Evolutionary conservation across 371 early-diverging fungal species (phyloP), one percentile per base, ranked within the genome.

Genomic region (Paraphysoderma sedebokerense): DNA sequence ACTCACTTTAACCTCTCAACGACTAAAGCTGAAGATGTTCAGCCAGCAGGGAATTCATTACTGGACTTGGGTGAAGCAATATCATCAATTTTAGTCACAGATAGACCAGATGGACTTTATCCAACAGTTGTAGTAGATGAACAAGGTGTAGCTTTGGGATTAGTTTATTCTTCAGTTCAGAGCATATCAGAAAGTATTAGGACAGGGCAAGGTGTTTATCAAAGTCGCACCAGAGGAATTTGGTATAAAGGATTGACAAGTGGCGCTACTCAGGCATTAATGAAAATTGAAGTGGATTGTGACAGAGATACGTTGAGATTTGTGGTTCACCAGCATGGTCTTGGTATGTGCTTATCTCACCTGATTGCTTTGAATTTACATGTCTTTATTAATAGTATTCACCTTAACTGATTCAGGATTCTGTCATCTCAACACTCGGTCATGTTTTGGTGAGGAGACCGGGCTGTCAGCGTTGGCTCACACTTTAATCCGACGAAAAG

Each of bases 181-280:
- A 87, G 88, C 53, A 72, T 97, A 11, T 61, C 72, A 3, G 88
- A 90, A 44, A 76, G 92, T 2, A 54, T 97, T 46, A 70, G 71
- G 28, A 71, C 76, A 0, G 74, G 79, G 5, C 65, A 75, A 47
- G 98, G 98, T 26, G 92, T 93, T 12, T 97, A 92, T 69, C 82
- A 86, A 58, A 85, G 85, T 32, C 76, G 98, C 48, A 70, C 62
- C n/a, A 70, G 84, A 42, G 92, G 92, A 8, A 66, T 97, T 9
- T 97, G 97, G 97, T 74, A 85, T 60, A 97, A 97, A 67, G 97
- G 97, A 4, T 66, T 75, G 28, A 85, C 92, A 1, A 91, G 92
- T 0, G 95, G 93, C 33, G 82, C 92, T 15, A 82, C 84, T 6
- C 98, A 97, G 62, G 63, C 75, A 13, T 65, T 97, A 41, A 51